Percentiles rank a stretch among this genome's conserved stretches.
These are phyloP conservation scores for Blastobotrys petasosporus DNA, from an alignment of 1,139 yeast species.

Conservation along the genomic window DNA sequence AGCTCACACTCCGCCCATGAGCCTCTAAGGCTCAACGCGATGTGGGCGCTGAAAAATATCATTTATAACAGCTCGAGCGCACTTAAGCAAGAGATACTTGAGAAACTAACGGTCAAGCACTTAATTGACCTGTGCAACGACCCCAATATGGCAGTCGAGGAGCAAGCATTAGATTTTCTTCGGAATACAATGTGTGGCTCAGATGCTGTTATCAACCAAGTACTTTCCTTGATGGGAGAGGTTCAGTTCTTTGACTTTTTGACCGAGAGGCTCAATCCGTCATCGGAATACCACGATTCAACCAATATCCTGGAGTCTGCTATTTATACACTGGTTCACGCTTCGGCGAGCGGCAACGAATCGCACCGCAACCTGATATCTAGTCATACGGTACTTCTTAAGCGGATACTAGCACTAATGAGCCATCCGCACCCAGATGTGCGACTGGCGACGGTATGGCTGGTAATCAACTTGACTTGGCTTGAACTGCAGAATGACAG, in stretches of 20 bases:
- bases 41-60: conserved; percentile 54
- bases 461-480: conserved; percentile 55
- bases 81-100: conserved; percentile 29
- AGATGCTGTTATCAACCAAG: conserved; percentile 42
- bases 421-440: conserved; percentile 38
- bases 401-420: conserved; percentile 34
- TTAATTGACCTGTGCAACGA: conserved; percentile 49
- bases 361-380: conserved; percentile 43
- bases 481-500: conserved; percentile 33
- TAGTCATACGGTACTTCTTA: conserved; percentile 39
- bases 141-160: conserved; percentile 50
- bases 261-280: conserved; percentile 21
- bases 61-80: conserved; percentile 40
- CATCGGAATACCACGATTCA: conserved; percentile 12
- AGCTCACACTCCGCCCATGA: conserved; percentile 30
- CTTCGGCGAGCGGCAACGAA: conserved; percentile 49
- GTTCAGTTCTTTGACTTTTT: conserved; percentile 27
- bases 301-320: conserved; percentile 40
- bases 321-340: conserved; percentile 50
- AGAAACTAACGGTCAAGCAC: conserved; percentile 45
- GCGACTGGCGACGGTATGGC: conserved; percentile 55
- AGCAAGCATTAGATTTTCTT: conserved; percentile 64
- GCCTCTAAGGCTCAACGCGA: conserved; percentile 43
- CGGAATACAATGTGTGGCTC: conserved; percentile 72
- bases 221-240: conserved; percentile 36